Evolutionary conservation across 257 asterid species (phyloP), one percentile per base, ranked within the genome.

Genomic region (Handroanthus guayacan): DNA sequence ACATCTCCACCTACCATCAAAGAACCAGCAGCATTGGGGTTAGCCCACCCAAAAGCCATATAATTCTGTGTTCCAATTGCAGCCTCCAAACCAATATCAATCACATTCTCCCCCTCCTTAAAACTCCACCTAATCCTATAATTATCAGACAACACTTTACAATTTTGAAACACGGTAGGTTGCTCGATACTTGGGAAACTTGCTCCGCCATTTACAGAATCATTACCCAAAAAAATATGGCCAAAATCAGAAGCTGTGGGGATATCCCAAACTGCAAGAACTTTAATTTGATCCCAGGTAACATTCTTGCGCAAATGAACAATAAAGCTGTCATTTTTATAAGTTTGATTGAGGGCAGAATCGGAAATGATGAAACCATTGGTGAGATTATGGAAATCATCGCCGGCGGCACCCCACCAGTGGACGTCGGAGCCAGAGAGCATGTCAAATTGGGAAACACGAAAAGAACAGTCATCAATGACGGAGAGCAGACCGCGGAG

Each of bases 1-100:
- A 95, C 97, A 76, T 95, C 99, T 68, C 97, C 90, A 9, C 98
- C 98, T 48, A 95, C 70, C 98, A 95, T 95, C 81, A 88, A 81
- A 51, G 92, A 87, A 71, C 79, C 81, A 0, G 89, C 76, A 9
- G 89, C 84, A 77, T 85, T 88, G 20, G 96, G 96, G 57, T 90
- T 81, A 2, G 99, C 98, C 99, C 99, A 95, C 69, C 99, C 99
- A 60, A 95, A 92, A 5, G 92, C 97, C 99, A 92, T 95, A 60
- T 95, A 95, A 81, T 82, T 79, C 83, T 87, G 84, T 78, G 78
- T 76, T 57, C 89, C 90, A 57, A 84, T 75, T 11, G 95, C 92
- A 80, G 93, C 98, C 85, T 95, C 99, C 82, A 95, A 86, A 51
- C 98, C 99, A 75, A 95, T 82, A 76, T 91, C 98, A 62, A 92